Conservation (phyloP, 345 rosid species). For the Pugionium dolabratum region DNA sequence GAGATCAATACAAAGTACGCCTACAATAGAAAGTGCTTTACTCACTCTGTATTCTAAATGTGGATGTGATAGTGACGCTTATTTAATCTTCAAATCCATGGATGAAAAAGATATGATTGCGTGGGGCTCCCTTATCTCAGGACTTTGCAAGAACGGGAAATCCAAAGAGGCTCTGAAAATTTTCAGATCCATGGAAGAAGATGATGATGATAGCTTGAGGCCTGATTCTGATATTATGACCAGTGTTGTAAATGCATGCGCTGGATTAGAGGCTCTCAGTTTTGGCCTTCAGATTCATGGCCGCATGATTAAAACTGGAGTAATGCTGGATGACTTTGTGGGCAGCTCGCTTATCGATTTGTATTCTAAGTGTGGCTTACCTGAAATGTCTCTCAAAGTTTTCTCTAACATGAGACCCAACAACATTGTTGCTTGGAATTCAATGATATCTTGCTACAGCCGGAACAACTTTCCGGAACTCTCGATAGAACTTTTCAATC, state of each 20-base stretch:
- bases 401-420: constrained; percentile 54
- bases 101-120: constrained; percentile 60
- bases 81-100: constrained; percentile 49
- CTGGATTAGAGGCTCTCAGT: constrained; percentile 52
- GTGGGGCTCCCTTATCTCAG: constrained; percentile 79
- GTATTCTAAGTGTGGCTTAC: constrained; percentile 70
- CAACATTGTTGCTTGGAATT: constrained; percentile 76
- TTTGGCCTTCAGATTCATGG: constrained; percentile 61
- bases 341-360: constrained; percentile 71
- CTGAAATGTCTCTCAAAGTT: constrained; percentile 54
- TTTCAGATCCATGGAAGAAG: constrained; percentile 53
- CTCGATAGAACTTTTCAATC: constrained; percentile 51
- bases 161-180: constrained; percentile 52
- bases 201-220: constrained; percentile 43
- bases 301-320: constrained; percentile 53
- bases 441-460: constrained; percentile 70
- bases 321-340: constrained; percentile 54
- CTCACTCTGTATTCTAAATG: constrained; percentile 58
- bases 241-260: constrained; percentile 54
- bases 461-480: constrained; percentile 60
- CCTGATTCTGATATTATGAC: constrained; percentile 70
- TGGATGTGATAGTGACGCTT: constrained; percentile 52
- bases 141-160: constrained; percentile 59
- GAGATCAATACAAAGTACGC: constrained; percentile 46
- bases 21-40: constrained; percentile 54